Conservation (phyloP, 345 rosid species). For the Salix exigua region DNA sequence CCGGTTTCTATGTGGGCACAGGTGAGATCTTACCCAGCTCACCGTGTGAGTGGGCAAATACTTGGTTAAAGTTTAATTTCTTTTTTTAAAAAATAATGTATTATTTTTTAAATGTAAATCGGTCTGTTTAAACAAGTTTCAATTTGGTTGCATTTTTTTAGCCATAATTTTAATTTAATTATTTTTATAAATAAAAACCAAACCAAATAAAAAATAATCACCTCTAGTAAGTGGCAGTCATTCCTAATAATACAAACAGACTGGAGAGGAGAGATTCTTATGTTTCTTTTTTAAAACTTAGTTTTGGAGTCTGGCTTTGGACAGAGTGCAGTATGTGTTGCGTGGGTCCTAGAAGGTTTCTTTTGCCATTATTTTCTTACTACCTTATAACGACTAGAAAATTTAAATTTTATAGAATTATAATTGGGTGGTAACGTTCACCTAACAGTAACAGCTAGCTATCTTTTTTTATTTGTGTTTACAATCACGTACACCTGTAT, state of each 20-base stretch:
- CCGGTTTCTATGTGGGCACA: not conserved
- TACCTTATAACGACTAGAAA: not conserved
- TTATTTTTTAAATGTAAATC: too few relatives aligned
- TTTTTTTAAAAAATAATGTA: too few relatives aligned
- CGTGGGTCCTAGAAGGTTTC: not conserved
- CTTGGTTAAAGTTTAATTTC: too few relatives aligned
- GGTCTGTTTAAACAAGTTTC: too few relatives aligned
- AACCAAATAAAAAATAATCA: too few relatives aligned
- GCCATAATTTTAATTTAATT: too few relatives aligned
- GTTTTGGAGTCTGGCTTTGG: not conserved
- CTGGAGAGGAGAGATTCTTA: not conserved
- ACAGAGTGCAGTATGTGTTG: not conserved
- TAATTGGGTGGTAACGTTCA: not conserved
- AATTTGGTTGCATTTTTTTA: too few relatives aligned
- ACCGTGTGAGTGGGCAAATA: not conserved
- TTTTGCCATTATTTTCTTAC: not conserved
- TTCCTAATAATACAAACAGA: not conserved
- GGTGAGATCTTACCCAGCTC: not conserved
- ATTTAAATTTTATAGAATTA: not conserved
- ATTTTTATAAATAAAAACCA: too few relatives aligned
- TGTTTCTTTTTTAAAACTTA: too few relatives aligned
- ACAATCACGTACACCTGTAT: too few relatives aligned
- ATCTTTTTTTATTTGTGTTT: not conserved
- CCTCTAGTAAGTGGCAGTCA: constrained; percentile 10
- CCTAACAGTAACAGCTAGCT: not conserved